Conservation (phyloP, 2,329 filamentous ascomycete species). For the Clarireedia sp. region DNA sequence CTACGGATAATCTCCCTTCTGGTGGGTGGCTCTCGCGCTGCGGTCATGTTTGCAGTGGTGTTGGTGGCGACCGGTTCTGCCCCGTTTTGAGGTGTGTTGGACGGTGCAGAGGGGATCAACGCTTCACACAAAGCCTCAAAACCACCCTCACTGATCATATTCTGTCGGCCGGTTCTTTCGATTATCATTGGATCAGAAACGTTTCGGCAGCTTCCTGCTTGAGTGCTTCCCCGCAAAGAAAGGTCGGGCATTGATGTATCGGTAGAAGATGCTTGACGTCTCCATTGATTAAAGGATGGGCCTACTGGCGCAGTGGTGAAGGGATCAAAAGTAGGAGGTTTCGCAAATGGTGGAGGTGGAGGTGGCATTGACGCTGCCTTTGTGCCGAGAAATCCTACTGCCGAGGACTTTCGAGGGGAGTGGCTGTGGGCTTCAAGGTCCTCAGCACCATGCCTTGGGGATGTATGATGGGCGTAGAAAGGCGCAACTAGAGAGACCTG, state of each 20-base stretch:
- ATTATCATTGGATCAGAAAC: constrained; percentile 25
- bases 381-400: constrained; percentile 19
- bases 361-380: constrained; percentile 9
- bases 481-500: constrained; percentile 35
- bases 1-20: background rate
- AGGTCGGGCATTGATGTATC: constrained; percentile 44
- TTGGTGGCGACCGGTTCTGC: background rate
- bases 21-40: background rate
- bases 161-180: constrained; percentile 16
- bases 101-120: constrained; percentile 22
- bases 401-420: constrained; percentile 40
- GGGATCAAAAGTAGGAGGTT: constrained; percentile 32
- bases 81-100: constrained; percentile 23
- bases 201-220: constrained; percentile 30
- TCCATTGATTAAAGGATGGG: constrained; percentile 20
- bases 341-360: constrained; percentile 19
- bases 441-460: constrained; percentile 35
- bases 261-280: constrained; percentile 32
- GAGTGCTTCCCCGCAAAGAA: constrained; percentile 20
- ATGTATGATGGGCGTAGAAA: constrained; percentile 20
- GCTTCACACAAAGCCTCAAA: constrained; percentile 27
- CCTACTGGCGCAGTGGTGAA: constrained; percentile 30
- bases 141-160: constrained; percentile 21
- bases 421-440: constrained; percentile 52
- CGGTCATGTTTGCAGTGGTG: background rate